phyloP scores from a whole-genome alignment of 805 yeast genomes.

The Jamesozyma rosinii region DNA sequence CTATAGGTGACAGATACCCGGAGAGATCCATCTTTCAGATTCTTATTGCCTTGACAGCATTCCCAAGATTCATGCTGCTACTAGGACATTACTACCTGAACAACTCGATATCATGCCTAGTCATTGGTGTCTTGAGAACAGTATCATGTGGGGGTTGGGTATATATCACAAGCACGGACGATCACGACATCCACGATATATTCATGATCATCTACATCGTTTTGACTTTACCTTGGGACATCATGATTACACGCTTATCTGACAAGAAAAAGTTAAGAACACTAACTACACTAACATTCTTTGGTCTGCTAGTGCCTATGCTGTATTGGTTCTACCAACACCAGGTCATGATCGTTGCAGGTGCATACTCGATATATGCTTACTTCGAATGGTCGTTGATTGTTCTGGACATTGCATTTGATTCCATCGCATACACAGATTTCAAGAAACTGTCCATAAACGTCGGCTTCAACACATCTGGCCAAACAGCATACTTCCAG shows the following conservation, averaged over 20 bases:
- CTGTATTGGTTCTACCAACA: slow-evolving; percentile 87
- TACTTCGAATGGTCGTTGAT: slow-evolving; percentile 91
- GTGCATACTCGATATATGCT: slow-evolving; percentile 94
- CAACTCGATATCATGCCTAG: slow-evolving; percentile 12
- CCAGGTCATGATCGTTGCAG: slow-evolving; percentile 75
- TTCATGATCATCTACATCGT: slow-evolving; percentile 89
- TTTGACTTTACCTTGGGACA: slow-evolving; percentile 86
- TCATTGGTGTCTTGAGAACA: slow-evolving; percentile 76
- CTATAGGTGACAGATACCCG: slow-evolving; percentile 95
- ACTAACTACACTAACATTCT: slow-evolving; percentile 53
- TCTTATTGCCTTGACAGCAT: slow-evolving; percentile 84
- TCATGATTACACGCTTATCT: slow-evolving; percentile 47
- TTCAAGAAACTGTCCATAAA: slow-evolving; percentile 51
- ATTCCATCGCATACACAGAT: slow-evolving; percentile 66
- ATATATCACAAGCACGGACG: slow-evolving; percentile 92
- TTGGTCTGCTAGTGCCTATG: slow-evolving; percentile 67
- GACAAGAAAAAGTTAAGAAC: slow-evolving; percentile 35
- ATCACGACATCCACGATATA: slow-evolving; percentile 91
- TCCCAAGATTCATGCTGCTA: slow-evolving; percentile 73
- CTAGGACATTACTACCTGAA: slow-evolving; percentile 37
- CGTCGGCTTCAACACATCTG: slow-evolving; percentile 10
- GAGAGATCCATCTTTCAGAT: slow-evolving; percentile 89
- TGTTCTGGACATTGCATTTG: slow-evolving; percentile 74
- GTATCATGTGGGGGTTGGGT: slow-evolving; percentile 98
- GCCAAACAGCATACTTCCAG: background rate